Evolutionary conservation across 306 rosid genomes (phyloP).

Genomic region (Cyclanthera cordifolia): DNA sequence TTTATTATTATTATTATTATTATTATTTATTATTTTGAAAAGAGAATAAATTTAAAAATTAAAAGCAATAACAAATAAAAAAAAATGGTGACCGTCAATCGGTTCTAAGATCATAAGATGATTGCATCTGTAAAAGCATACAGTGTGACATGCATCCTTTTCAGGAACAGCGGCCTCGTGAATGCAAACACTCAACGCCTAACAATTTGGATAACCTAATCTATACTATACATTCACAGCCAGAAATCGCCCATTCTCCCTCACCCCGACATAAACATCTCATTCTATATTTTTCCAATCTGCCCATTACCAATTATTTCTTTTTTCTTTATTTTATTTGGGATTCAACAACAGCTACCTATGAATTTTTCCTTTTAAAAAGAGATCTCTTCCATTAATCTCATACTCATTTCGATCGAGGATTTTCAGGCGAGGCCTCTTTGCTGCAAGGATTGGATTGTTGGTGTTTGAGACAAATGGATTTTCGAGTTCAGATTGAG

Average conservation of each 20-base stretch:
- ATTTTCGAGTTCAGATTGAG: neutral
- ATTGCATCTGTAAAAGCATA: neutral
- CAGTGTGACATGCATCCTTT: slow-evolving; percentile 13
- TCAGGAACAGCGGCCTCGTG: slow-evolving; percentile 26
- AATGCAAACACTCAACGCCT: slow-evolving; percentile 16
- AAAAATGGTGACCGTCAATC: too few species aligned
- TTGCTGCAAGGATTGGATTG: neutral
- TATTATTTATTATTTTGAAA: too few species aligned
- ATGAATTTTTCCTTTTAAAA: neutral
- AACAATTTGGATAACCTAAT: slow-evolving; percentile 25
- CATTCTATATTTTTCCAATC: neutral
- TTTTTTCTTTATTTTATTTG: neutral
- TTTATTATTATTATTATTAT: too few species aligned
- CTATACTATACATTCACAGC: neutral
- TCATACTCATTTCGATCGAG: neutral
- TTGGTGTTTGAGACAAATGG: neutral
- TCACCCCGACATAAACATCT: neutral
- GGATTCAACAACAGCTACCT: neutral
- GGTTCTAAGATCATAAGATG: too few species aligned
- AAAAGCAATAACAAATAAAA: too few species aligned
- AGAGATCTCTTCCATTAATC: neutral
- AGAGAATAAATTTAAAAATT: too few species aligned
- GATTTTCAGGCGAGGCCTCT: neutral
- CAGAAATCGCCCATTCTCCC: slow-evolving; percentile 18
- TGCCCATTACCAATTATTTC: neutral